Evolutionary conservation across 1,284 basidiomycete genomes (phyloP), one percentile per base, ranked within the genome.

Genomic region (Tilletia horrida): DNA sequence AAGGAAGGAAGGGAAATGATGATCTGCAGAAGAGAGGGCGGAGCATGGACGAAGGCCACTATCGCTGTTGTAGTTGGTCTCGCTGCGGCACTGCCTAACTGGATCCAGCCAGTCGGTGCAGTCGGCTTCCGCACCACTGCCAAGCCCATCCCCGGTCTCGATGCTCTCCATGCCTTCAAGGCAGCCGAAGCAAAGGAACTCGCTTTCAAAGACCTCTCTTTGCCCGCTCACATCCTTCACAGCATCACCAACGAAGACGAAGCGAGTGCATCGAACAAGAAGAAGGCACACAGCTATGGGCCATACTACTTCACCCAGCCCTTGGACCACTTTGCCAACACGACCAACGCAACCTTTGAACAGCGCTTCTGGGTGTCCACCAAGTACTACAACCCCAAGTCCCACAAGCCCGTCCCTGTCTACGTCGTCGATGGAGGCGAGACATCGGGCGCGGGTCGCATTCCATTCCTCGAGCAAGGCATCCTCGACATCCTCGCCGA

Each of bases 401-500:
- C 76, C 86, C 92, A 11, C 83, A 21, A 7, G 13, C 40, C 40
- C 1, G 40, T 73, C 14, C 80, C 82, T 3, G 74, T 83, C 65
- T 76, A 76, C 63, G 71, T 83, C 29, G 73, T 83, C 35, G 82
- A 83, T 61, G 78, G 75, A 16, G 83, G 83, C 1, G 83, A 83
- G 67, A 79, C 82, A 16, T 68, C 72, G 48, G 80, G 76, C 6
- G 70, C 42, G 2, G 71, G 69, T 11, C 70, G 81, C 16, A 64
- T 82, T 16, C 70, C 76, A 0, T 80, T 77, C 69, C 73, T 82
- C 43, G 73, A 80, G 40, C 73, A 68, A 8, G 93, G 93, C 0
- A 94, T 96, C 71, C 86, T 91, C 13, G 88, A 92, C 64, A 92
- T 94, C 69, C 85, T 97, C 55, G 85, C 91, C 0, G 88, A 87